Evolutionary conservation across 306 rosid genomes (phyloP), one percentile per base, ranked within the genome.

Genomic region (Cucumis hystrix): DNA sequence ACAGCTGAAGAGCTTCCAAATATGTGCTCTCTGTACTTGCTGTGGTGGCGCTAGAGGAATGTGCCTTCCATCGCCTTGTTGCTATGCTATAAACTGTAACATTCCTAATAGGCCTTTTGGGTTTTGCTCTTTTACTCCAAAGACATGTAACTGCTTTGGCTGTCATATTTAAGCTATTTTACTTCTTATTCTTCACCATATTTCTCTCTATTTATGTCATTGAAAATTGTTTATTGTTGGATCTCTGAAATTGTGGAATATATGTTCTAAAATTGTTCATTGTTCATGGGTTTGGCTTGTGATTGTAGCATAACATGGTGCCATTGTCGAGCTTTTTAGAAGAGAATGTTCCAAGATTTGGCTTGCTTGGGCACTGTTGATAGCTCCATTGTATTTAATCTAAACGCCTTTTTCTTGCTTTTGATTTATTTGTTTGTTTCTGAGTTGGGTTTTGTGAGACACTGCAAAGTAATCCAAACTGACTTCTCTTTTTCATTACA

Each of bases 31-130:
- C 20, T 96, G 99, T 75, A 96, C 99, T 35, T 96, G 99, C 85
- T 96, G 99, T 75, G 99, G 99, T 67, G 98, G 99, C 58, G 88
- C 97, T 5, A 91, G 74, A 91, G 94, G 99, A 59, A 80, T 88
- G 3, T 96, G 99, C 83, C 84, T 96, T 86, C 92, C 99, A n/a
- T 89, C 98, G 79, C 98, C 98, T 1, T 96, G 99, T 84, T 96
- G 99, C 92, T 96, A 92, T 83, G 97, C 99, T 72, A 92, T 96
- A 89, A 91, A 92, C 84, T 96, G 99, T 93, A 91, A 96, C 88
- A 91, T 96, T 78, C 99, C 99, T 23, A 84, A 96, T 83, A 87
- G 92, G 78, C 99, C 99, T 57, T 96, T 92, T 84, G 99, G 99
- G 37, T 92, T 92, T 86, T 96, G 99, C 81, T 91, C 99, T 62